Evolutionary conservation across 169 alveolate genomes (phyloP), one percentile per base, ranked within the genome.

Genomic region (Plasmodium gaboni): DNA sequence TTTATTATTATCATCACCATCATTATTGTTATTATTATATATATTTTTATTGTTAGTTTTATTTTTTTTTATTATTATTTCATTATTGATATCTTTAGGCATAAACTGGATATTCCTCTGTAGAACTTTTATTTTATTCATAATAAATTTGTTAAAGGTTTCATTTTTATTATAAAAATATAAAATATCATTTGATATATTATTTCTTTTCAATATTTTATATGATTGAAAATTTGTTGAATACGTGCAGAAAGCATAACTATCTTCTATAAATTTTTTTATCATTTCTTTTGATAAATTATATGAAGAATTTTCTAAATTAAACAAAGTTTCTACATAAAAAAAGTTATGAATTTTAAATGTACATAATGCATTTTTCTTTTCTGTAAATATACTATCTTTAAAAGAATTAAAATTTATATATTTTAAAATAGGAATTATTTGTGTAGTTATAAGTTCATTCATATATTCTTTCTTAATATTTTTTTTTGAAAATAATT

Each of bases 311-410:
- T 28, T 13, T 46, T 59, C 72, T 46, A 86, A 28, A 71, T 86
- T 70, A 53, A 65, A 65, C 24, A 86, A 32, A 2, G 92, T 70
- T 86, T 86, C 87, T 50, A 86, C 87, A 86, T 86, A 86, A 67
- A 46, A 80, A 68, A 80, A 80, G 22, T 57, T 68, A 68, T 67
- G 26, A 28, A 53, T 42, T 53, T 80, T 78, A 53, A 86, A 86
- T 10, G 87, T 17, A 51, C 69, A 70, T 7, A 70, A 24, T 12
- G 87, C 46, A 44, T 57, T 26, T 70, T 86, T 70, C 4, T 2
- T 46, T 86, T 86, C 87, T 3, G n/a, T 28, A 1, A 86, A 46
- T 5, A 69, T 6, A 6, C 12, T 24, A 12, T 19, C 72, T 64
- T 60, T 60, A 26, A 86, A 32, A 28, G 70, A 13, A 44, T 80